Conservation (phyloP, 345 rosid species). For the Kernera saxatilis region DNA sequence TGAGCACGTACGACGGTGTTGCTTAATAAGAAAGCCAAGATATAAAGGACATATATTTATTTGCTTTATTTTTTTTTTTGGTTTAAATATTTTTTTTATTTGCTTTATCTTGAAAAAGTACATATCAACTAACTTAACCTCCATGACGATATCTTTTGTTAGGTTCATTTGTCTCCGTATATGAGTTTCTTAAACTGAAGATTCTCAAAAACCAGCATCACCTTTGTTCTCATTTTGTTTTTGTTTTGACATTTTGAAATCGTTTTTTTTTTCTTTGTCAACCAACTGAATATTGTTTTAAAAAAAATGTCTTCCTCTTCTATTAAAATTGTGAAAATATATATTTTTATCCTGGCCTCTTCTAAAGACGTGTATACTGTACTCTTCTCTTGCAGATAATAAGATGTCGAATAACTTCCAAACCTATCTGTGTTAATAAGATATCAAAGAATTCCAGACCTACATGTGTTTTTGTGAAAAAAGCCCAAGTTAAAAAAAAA, state of each 20-base stretch:
- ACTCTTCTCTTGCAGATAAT: too few species aligned
- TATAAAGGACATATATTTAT: background rate
- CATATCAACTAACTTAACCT: slow-evolving; percentile 28
- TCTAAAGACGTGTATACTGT: too few species aligned
- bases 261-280: background rate
- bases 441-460: too few species aligned
- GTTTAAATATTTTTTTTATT: too few species aligned
- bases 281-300: too few species aligned
- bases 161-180: background rate
- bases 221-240: background rate
- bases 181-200: background rate
- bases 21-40: slow-evolving; percentile 22
- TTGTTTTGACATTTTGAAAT: slow-evolving; percentile 8
- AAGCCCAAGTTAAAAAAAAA: background rate
- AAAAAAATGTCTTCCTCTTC: too few species aligned
- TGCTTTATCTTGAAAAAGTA: slow-evolving; percentile 16
- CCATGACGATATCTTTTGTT: slow-evolving; percentile 7
- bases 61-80: slow-evolving; percentile 19
- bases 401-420: too few species aligned
- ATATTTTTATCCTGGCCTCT: too few species aligned
- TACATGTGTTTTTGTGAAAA: background rate
- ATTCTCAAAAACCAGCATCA: slow-evolving; percentile 12
- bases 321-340: too few species aligned
- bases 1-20: slow-evolving; percentile 9
- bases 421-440: background rate